Base-by-base conservation (phyloP, 78 protist species). In the Acrasis kona region DNA sequence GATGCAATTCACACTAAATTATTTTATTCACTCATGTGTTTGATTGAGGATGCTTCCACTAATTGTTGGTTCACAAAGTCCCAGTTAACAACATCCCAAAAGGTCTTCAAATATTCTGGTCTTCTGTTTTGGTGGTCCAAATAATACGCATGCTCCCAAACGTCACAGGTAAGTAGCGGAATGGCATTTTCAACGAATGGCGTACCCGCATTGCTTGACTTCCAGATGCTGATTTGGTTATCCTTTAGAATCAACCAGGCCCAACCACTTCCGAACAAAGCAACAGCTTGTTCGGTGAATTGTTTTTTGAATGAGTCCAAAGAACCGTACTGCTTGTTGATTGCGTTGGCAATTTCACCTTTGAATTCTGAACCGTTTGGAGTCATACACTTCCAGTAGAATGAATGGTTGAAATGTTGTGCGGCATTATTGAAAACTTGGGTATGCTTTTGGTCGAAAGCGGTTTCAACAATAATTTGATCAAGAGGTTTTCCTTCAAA, bases 91-190 rank as follows among this genome's bases (percentile, higher is more conserved):
- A 80, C 3, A 32, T 82, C 74, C 89, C 89, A 85, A 68, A 65
- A 86, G 30, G 50, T 70, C 27, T 86, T 88, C 68, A 86, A 3
- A 71, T 83, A 86, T 32, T 75, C 65, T 31, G 82, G 41, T 3
- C 89, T 3, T 29, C 77, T 61, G 84, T 87, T 87, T 39, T 77
- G 79, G 82, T 84, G 78, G 73, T 87, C 91, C 58, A 87, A 10
- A 76, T 87, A 87, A 84, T 84, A 87, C 12, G 91, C 91, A 41
- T 87, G 90, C 28, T 86, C 90, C 90, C 90, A 86, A n/a, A 87
- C 87, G 27, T 85, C 89, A 39, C 81, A 79, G 64, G 84, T 70
- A 28, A 83, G 85, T 28, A 83, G 8, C 28, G 84, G 85, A 32
- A 32, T 75, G 32, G 35, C 36, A 29, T 76, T 76, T 12, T 80